Conservation (phyloP, 805 yeast species). For the Yarrowia osloensis region DNA sequence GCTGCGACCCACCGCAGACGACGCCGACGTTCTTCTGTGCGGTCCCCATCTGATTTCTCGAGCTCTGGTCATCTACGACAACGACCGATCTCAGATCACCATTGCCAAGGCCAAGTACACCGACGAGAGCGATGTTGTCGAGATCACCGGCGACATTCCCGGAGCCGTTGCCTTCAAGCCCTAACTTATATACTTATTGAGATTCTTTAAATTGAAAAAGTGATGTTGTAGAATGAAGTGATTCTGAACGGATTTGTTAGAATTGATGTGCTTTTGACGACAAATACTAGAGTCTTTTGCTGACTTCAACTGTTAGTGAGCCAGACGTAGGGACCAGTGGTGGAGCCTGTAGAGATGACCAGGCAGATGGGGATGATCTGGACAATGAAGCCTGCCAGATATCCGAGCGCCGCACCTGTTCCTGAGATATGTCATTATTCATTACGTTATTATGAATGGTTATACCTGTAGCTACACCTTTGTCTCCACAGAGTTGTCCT, state of each 20-base stretch:
- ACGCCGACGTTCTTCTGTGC: background rate
- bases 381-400: conserved; percentile 65
- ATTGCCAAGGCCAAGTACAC: background rate
- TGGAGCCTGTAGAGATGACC: conserved; percentile 47
- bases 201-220: no score
- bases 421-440: no score
- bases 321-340: conserved; percentile 54
- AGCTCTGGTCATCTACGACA: background rate
- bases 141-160: background rate
- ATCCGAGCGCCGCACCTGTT: conserved; percentile 70
- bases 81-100: background rate
- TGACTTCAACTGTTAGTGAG: no score
- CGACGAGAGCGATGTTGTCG: background rate
- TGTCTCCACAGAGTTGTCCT: no score
- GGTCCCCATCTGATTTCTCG: background rate
- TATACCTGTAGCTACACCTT: no score
- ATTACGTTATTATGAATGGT: no score
- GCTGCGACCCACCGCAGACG: no score
- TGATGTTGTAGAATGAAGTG: no score
- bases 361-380: conserved; percentile 61
- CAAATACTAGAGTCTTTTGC: no score
- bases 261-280: no score
- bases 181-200: no score
- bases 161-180: background rate
- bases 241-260: no score